Evolutionary conservation across 164 flowering plant species (phyloP).

Genomic region (Vitis vinifera): ASM3070453v1 NC_081806.1:4272001-4272500

Average conservation of each 20-base stretch:
- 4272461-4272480: constrained; percentile 78
- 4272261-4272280: background rate
- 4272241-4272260: background rate
- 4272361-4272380: background rate
- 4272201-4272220: constrained; percentile 32
- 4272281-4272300: background rate
- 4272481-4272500: constrained; percentile 10
- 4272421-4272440: constrained; percentile 41
- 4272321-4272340: background rate
- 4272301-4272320: background rate
- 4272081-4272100: background rate
- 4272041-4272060: background rate
- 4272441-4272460: constrained; percentile 80
- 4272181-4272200: constrained; percentile 21
- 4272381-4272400: constrained; percentile 43
- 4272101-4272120: background rate
- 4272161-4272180: constrained; percentile 37
- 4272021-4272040: too few relatives aligned
- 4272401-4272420: constrained; percentile 25
- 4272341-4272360: too few relatives aligned
- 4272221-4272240: constrained; percentile 26
- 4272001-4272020: background rate
- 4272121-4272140: constrained; percentile 3
- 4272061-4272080: background rate
- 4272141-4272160: constrained; percentile 17